phyloP scores from a whole-genome alignment of 139 green algal genomes.

The Diplosphaera chodatii region DNA sequence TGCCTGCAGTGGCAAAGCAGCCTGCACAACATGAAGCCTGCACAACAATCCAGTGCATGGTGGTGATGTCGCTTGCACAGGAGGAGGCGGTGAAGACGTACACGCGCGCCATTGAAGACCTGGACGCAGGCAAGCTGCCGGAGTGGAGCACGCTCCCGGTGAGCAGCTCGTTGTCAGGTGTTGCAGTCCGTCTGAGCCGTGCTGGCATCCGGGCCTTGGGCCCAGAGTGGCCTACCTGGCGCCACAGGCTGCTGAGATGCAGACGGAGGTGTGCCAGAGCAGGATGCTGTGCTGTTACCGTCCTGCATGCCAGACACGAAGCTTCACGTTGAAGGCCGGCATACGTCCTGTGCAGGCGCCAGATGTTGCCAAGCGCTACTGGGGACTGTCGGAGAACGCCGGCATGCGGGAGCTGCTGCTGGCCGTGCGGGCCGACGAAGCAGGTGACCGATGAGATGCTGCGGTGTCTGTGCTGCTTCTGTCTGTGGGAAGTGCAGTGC shows the following conservation, averaged over 20 bases:
- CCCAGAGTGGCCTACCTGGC: no score
- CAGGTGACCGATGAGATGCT: no score
- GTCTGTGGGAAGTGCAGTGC: no score
- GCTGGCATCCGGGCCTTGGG: no score
- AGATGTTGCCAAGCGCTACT: constrained; percentile 47
- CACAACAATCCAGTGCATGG: no score
- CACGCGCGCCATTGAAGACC: constrained; percentile 58
- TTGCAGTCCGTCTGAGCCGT: not conserved
- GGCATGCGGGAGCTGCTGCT: constrained; percentile 68
- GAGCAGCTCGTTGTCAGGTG: not conserved
- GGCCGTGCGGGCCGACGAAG: constrained; percentile 52
- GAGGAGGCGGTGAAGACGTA: constrained; percentile 95
- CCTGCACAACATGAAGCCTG: no score
- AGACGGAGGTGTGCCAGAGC: no score
- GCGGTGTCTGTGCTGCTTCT: no score
- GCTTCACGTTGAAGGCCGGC: no score
- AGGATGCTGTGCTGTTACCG: no score
- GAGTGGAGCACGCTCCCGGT: constrained; percentile 57
- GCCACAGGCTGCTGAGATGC: no score
- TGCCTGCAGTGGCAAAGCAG: no score
- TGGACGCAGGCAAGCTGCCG: constrained; percentile 50
- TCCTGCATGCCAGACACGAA: not conserved
- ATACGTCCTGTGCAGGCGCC: constrained; percentile 11
- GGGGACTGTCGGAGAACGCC: constrained; percentile 25
- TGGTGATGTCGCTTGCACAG: constrained; percentile 28